A percentile compares a stretch with the other conserved stretches of the same genome.
These are phyloP conservation scores for Dothistroma pini DNA, from an alignment of 2,329 filamentous ascomycete species.

Conservation along the genomic window DNA sequence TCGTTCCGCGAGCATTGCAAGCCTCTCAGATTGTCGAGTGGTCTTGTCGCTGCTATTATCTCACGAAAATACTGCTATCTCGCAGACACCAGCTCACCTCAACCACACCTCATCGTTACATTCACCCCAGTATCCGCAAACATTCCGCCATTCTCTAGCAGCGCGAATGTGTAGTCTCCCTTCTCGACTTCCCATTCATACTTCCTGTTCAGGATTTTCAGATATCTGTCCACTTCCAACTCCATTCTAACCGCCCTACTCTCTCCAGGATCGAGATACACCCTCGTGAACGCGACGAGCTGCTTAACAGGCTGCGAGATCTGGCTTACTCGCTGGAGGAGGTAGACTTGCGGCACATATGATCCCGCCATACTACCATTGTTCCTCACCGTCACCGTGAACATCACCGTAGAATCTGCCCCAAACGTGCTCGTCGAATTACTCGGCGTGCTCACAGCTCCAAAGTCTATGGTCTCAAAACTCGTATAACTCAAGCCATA, in stretches of 20 bases:
- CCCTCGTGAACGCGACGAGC: slow-evolving; percentile 42
- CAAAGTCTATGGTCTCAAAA: slow-evolving; percentile 3
- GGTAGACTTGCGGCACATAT: slow-evolving; percentile 43
- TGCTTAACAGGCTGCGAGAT: slow-evolving; percentile 45
- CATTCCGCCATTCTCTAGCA: slow-evolving; percentile 23
- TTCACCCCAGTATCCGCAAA: slow-evolving; percentile 36
- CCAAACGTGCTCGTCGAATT: background rate
- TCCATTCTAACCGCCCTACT: slow-evolving; percentile 33
- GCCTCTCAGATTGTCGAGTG: no score
- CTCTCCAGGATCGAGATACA: slow-evolving; percentile 39
- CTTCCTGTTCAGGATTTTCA: slow-evolving; percentile 42
- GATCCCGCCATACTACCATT: slow-evolving; percentile 35
- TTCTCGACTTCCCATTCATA: slow-evolving; percentile 46
- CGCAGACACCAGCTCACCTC: background rate
- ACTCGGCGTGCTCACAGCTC: background rate
- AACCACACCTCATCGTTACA: slow-evolving; percentile 40
- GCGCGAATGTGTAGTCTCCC: slow-evolving; percentile 28
- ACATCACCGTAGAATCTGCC: slow-evolving; percentile 31
- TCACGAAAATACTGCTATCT: background rate
- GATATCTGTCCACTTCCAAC: slow-evolving; percentile 42
- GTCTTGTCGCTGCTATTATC: no score
- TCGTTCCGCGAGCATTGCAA: no score
- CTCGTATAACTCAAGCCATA: slow-evolving; percentile 15
- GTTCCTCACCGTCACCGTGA: slow-evolving; percentile 37
- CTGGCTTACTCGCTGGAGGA: slow-evolving; percentile 39